Percentiles rank a stretch among this genome's conserved stretches.
Conservation (phyloP, 2,329 filamentous ascomycete species). For the Sporothrix protearum region DNA sequence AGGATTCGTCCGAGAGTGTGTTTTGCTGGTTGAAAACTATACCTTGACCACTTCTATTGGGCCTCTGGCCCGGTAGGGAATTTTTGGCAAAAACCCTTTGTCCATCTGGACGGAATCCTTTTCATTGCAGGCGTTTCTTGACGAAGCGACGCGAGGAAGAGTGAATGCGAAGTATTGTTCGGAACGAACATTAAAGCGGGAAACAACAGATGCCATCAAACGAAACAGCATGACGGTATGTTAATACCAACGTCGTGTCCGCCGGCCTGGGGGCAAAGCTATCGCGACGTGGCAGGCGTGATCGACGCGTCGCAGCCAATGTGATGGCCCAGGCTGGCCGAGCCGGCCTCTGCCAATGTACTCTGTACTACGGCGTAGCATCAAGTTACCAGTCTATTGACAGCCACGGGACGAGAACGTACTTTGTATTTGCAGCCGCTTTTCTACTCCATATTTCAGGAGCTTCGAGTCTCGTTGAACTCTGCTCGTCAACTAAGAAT, state of each 20-base stretch:
- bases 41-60: conserved; percentile 70
- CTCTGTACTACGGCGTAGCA: neutral
- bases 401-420: neutral
- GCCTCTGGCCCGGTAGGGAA: conserved; percentile 69
- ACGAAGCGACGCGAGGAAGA: conserved; percentile 51
- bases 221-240: no score
- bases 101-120: conserved; percentile 25
- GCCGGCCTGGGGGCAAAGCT: neutral
- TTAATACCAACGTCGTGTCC: no score
- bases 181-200: neutral
- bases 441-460: no score
- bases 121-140: conserved; percentile 49
- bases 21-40: conserved; percentile 92
- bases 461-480: no score
- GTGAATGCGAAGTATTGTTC: neutral
- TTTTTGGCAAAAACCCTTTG: conserved; percentile 59
- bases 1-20: conserved; percentile 81
- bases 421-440: no score
- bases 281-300: neutral
- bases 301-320: conserved; percentile 13
- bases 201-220: neutral
- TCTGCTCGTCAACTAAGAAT: no score
- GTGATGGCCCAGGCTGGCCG: neutral
- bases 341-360: neutral
- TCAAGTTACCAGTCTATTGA: neutral